phyloP scores from a whole-genome alignment of 1,284 basidiomycete species.

The Xerocomus nothofagi region DNA sequence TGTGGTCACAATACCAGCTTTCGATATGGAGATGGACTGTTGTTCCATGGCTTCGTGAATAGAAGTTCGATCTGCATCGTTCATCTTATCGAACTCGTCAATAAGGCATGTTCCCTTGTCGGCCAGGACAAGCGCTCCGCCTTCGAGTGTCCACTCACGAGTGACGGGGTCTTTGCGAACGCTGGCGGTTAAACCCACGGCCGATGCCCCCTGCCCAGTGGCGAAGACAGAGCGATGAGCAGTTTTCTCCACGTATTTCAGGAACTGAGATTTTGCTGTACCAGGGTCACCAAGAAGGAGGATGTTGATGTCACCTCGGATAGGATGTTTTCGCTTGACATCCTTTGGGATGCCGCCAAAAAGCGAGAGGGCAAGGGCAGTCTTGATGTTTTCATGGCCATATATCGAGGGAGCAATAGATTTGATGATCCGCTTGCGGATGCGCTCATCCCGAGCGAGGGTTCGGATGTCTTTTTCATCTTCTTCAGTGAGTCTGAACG shows the following conservation, averaged over 20 bases:
- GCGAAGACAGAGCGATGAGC: slow-evolving; percentile 98
- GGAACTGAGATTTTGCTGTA: slow-evolving; percentile 98
- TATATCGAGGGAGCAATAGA: slow-evolving; percentile 99
- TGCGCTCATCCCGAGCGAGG: slow-evolving; percentile 88
- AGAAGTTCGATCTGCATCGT: slow-evolving; percentile 94
- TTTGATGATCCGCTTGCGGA: slow-evolving; percentile 96
- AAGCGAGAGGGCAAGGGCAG: slow-evolving; percentile 91
- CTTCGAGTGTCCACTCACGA: slow-evolving; percentile 98
- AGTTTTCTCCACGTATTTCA: slow-evolving; percentile 99
- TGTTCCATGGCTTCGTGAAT: slow-evolving; percentile 99
- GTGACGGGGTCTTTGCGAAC: slow-evolving; percentile 98
- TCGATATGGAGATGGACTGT: slow-evolving; percentile 99
- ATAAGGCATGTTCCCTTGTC: slow-evolving; percentile 99
- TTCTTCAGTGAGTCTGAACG: slow-evolving; percentile 94
- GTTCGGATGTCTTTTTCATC: slow-evolving; percentile 91
- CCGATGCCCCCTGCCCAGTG: slow-evolving; percentile 96
- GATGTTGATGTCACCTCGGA: slow-evolving; percentile 97
- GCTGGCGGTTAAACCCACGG: slow-evolving; percentile 97
- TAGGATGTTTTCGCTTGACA: slow-evolving; percentile 94
- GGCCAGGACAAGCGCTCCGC: slow-evolving; percentile 94
- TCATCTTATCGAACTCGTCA: slow-evolving; percentile 99
- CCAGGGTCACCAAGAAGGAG: slow-evolving; percentile 96
- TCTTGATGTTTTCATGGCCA: slow-evolving; percentile 99
- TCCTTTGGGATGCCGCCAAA: slow-evolving; percentile 95
- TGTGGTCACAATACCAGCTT: slow-evolving; percentile 97